Base-by-base conservation (phyloP, 345 rosid species). In the Citrus maxima region DNA sequence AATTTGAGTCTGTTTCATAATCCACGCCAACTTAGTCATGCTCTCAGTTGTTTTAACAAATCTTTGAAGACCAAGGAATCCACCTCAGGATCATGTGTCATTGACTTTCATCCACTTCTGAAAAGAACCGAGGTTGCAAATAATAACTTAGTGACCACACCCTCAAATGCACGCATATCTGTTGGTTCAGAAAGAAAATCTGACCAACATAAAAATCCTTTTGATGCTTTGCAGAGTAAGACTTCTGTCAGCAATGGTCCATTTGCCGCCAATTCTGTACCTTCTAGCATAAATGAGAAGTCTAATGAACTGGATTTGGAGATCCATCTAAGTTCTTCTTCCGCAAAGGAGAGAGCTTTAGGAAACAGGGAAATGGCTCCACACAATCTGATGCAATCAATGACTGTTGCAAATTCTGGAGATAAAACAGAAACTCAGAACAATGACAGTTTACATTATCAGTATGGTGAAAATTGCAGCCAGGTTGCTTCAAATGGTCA, bases 71-170 rank as follows among this genome's bases (percentile, higher is more conserved):
- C 79, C 27, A 80, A 81, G 77, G 91, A 88, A 70, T 82, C 86
- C 37, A 76, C 82, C 74, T 80, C 88, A 63, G 84, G 81, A 72
- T 81, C 84, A 62, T 80, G 81, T 59, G 88, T 88, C 76, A 88
- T 90, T 70, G 92, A 92, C 76, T 93, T 96, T 84, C 99, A 96
- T 80, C 98, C 99, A 6, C 97, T 94, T 67, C 84, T 96, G 83
- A 93, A 90, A 82, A 90, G 90, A 87, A 79, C 82, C 6, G 90
- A 90, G 72, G 86, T 80, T 77, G 87, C 72, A 58, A 88, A 82
- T 27, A 74, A 54, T 62, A 83, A 82, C 75, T 77, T 37, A 30
- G 78, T 67, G 24, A 67, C 70, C 70, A 68, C 73, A 76, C 35
- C 82, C 77, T 81, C 85, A 56, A 85, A 74, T 78, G 79, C 64